phyloP scores from a whole-genome alignment of 768 basidiomycete genomes.

The Macrocybe gigantea region DNA sequence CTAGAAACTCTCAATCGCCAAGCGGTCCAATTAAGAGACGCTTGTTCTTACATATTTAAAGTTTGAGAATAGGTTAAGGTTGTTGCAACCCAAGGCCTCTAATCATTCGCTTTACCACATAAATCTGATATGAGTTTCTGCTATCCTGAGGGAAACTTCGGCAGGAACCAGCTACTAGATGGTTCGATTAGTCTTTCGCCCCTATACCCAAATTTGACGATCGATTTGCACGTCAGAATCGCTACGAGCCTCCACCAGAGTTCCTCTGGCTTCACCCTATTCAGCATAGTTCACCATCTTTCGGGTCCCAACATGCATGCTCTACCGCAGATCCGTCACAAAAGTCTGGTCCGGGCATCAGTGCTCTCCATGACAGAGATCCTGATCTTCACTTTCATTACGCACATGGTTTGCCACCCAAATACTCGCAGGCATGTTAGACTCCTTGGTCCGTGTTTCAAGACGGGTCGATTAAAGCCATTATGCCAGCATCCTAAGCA shows the following conservation, averaged over 20 bases:
- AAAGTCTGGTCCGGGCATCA: constrained; percentile 71
- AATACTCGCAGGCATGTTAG: too few species aligned
- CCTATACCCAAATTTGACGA: constrained; percentile 94
- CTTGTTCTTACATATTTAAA: constrained; percentile 85
- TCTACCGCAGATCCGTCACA: constrained; percentile 74
- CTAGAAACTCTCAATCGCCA: constrained; percentile 78
- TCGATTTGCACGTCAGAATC: constrained; percentile 96
- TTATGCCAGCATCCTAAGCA: too few species aligned
- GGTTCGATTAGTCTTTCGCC: constrained; percentile 96
- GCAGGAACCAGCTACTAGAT: constrained; percentile 91
- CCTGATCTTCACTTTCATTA: too few species aligned
- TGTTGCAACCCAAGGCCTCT: constrained; percentile 87
- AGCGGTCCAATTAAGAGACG: constrained; percentile 79
- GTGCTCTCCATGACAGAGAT: constrained; percentile 62
- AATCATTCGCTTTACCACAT: constrained; percentile 85
- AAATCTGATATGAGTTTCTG: constrained; percentile 53
- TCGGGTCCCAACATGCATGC: constrained; percentile 84
- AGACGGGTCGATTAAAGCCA: too few species aligned
- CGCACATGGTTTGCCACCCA: too few species aligned
- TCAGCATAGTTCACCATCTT: constrained; percentile 90
- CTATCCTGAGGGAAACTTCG: constrained; percentile 50
- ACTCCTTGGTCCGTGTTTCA: too few species aligned
- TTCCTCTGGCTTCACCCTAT: constrained; percentile 93
- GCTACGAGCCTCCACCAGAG: constrained; percentile 94
- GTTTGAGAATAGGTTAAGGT: constrained; percentile 81